Evolutionary conservation across 164 flowering plant genomes (phyloP).

Genomic region (Liriodendron chinense): DNA sequence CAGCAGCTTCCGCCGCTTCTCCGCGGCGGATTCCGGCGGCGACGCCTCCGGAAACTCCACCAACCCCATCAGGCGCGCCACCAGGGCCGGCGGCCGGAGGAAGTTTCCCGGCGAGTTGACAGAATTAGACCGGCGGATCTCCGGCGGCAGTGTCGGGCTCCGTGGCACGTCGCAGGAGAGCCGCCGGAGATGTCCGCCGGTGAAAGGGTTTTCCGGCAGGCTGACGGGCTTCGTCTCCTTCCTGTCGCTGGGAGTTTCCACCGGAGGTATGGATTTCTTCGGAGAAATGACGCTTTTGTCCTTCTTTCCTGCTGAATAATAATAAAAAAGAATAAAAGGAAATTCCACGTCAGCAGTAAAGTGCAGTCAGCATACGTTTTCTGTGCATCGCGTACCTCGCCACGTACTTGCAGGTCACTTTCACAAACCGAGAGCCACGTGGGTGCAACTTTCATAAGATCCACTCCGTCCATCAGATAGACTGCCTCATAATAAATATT

Average conservation of each 20-base stretch:
- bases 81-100: slow-evolving; percentile 24
- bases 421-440: too few species aligned
- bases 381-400: too few species aligned
- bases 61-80: slow-evolving; percentile 43
- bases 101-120: slow-evolving; percentile 15
- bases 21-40: slow-evolving; percentile 27
- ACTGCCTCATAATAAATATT: too few species aligned
- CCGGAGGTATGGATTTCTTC: background rate
- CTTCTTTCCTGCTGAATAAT: slow-evolving; percentile 33
- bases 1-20: slow-evolving; percentile 57
- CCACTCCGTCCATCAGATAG: too few species aligned
- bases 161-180: slow-evolving; percentile 33
- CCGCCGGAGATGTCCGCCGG: slow-evolving; percentile 11
- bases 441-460: too few species aligned
- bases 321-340: background rate
- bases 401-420: too few species aligned
- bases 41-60: slow-evolving; percentile 17
- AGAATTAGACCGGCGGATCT: slow-evolving; percentile 38
- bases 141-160: slow-evolving; percentile 56
- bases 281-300: slow-evolving; percentile 11
- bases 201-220: background rate
- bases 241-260: background rate
- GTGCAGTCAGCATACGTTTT: too few species aligned
- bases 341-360: background rate
- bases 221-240: too few species aligned